Conservation (phyloP, 192 early-diverging fungal genomes). For the Globomyces pollinis-pini region DNA sequence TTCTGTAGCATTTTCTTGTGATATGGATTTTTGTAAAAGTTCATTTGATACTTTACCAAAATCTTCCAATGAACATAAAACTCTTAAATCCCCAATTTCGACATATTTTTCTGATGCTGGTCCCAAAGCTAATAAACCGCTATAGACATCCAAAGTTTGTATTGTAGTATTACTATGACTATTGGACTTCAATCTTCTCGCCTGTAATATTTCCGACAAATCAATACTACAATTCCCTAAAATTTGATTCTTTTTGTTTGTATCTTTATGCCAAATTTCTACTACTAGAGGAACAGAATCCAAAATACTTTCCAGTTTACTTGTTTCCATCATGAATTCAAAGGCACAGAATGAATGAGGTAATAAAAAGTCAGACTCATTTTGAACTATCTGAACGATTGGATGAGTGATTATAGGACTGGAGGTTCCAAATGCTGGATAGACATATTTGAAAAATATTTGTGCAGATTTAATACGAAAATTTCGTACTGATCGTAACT, state of each 20-base stretch:
- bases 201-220: slow-evolving; percentile 12
- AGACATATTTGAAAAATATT: slow-evolving; percentile 35
- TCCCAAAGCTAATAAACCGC: background rate
- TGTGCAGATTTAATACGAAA: slow-evolving; percentile 12
- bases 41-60: slow-evolving; percentile 23
- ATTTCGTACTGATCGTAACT: slow-evolving; percentile 33
- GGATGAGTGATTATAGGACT: slow-evolving; percentile 37
- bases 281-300: slow-evolving; percentile 41
- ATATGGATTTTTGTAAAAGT: background rate
- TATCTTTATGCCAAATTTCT: slow-evolving; percentile 34
- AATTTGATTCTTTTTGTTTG: slow-evolving; percentile 17
- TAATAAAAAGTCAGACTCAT: slow-evolving; percentile 22
- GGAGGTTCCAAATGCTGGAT: slow-evolving; percentile 40
- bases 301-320: slow-evolving; percentile 31
- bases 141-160: slow-evolving; percentile 13
- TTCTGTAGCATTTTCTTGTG: background rate
- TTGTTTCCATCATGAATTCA: slow-evolving; percentile 44
- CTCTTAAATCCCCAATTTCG: slow-evolving; percentile 24
- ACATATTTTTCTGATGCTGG: slow-evolving; percentile 10
- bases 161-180: slow-evolving; percentile 1
- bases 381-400: slow-evolving; percentile 11
- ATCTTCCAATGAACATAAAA: slow-evolving; percentile 45
- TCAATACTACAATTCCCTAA: slow-evolving; percentile 32
- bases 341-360: slow-evolving; percentile 41
- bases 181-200: background rate